These are phyloP conservation scores for Millerago galiae DNA, from an alignment of 805 yeast species.

Conservation along the genomic window DNA sequence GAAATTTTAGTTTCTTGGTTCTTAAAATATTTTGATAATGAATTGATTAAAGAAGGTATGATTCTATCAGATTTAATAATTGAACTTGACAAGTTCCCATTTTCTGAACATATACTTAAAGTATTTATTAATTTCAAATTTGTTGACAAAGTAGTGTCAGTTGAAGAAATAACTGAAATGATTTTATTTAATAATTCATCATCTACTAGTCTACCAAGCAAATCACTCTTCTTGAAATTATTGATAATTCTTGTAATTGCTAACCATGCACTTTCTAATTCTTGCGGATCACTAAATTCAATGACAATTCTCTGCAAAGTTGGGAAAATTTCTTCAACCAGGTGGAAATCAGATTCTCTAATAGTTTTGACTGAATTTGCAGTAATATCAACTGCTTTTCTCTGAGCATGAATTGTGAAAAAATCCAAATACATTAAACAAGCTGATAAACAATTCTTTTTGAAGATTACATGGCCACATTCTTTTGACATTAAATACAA, in stretches of 20 bases:
- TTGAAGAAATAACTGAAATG: slow-evolving; percentile 20
- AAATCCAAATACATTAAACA: slow-evolving; percentile 77
- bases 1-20: slow-evolving; percentile 28
- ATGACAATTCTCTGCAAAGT: slow-evolving; percentile 47
- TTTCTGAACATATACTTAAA: slow-evolving; percentile 35
- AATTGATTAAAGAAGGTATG: slow-evolving; percentile 39
- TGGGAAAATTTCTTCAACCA: slow-evolving; percentile 52
- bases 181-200: slow-evolving; percentile 30
- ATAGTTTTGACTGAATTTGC: slow-evolving; percentile 60
- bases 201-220: slow-evolving; percentile 38
- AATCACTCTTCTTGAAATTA: slow-evolving; percentile 40
- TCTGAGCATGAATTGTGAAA: slow-evolving; percentile 82
- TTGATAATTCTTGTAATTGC: slow-evolving; percentile 53
- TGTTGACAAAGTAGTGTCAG: slow-evolving; percentile 27
- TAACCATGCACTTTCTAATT: slow-evolving; percentile 59
- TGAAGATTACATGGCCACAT: slow-evolving; percentile 45
- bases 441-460: slow-evolving; percentile 55
- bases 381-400: slow-evolving; percentile 68
- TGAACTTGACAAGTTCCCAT: slow-evolving; percentile 33
- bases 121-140: slow-evolving; percentile 33
- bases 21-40: slow-evolving; percentile 47
- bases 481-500: slow-evolving; percentile 56
- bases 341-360: slow-evolving; percentile 35
- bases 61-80: slow-evolving; percentile 44
- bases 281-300: slow-evolving; percentile 49